Conservation (phyloP, 2,329 filamentous ascomycete genomes). For the Hypoxylon sp. region DNA sequence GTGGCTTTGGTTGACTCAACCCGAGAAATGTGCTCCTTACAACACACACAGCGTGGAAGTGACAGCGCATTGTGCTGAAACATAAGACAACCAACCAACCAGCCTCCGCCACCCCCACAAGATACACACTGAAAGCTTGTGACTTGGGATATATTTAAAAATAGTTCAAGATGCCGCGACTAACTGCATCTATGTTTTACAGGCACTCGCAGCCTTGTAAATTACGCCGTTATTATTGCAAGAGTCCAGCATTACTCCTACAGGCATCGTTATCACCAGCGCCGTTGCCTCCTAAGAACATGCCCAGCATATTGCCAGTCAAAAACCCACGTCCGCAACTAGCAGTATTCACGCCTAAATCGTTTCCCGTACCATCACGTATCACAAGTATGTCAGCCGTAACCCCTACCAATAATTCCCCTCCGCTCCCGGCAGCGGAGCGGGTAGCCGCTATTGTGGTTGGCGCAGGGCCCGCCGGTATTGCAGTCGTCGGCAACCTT, state of each 20-base stretch:
- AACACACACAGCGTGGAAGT: not conserved
- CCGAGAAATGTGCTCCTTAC: not conserved
- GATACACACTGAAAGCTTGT: no score
- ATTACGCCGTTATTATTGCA: not conserved
- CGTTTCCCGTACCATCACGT: not conserved
- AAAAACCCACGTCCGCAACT: no score
- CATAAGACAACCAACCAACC: not conserved
- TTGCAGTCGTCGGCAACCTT: constrained; percentile 71
- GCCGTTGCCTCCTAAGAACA: no score
- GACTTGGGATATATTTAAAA: not conserved
- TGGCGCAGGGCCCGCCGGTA: constrained; percentile 68
- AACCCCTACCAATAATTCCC: not conserved
- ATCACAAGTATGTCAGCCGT: not conserved
- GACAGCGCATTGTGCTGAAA: not conserved
- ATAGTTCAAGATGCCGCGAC: not conserved
- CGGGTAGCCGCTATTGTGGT: constrained; percentile 62
- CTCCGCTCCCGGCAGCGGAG: not conserved
- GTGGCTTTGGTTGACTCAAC: not conserved
- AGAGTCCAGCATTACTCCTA: not conserved
- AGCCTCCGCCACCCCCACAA: no score
- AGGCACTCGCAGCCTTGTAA: not conserved
- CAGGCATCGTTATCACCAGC: not conserved
- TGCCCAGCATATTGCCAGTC: no score
- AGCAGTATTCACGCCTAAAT: no score
- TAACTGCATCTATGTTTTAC: not conserved